Evolutionary conservation across 78 protist genomes (phyloP), one percentile per base, ranked within the genome.

Genomic region (Pelomyxa schiedti): DNA sequence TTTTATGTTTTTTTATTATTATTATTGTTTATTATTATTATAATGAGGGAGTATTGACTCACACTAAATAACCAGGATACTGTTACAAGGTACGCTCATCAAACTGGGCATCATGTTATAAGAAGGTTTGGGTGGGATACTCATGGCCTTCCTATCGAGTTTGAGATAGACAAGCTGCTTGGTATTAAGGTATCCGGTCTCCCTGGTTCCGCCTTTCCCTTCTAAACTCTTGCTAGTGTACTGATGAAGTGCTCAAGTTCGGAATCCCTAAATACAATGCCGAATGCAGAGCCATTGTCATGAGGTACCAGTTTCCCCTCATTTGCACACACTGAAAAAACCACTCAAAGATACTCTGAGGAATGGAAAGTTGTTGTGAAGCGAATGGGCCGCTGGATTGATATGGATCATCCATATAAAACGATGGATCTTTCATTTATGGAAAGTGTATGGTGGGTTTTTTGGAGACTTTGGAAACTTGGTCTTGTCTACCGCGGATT

Each of bases 111-210:
- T 88, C 87, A 95, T 68, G 98, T 97, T 4, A 87, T 74, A 66
- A 77, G 98, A 38, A 94, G 98, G 53, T 96, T 95, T 67, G 99
- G 99, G 24, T 98, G 99, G 99, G 99, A 98, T 77, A 80, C 92
- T 78, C 99, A 98, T 80, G 99, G 99, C 4, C 94, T 98, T 24
- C 99, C 99, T 39, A 82, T 98, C 40, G 99, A 98, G 81, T 94
- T 69, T 72, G 98, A 94, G 75, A 94, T 96, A 40, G 99, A 98
- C 68, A 92, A 96, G 87, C 38, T 74, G 29, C 86, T 85, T 7
- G 94, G 89, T 42, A 90, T 97, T 80, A 87, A 73, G 74, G 74
- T 24, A 38, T 26, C 37, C 71, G 65, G 28, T 7, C 42, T 1
- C 5, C 36, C 16, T 2, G 72, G 3, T 83, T 1, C 26, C 0